Evolutionary conservation across 2,329 filamentous ascomycete species (phyloP), one percentile per base, ranked within the genome.

Genomic region (Zalaria obscura): DNA sequence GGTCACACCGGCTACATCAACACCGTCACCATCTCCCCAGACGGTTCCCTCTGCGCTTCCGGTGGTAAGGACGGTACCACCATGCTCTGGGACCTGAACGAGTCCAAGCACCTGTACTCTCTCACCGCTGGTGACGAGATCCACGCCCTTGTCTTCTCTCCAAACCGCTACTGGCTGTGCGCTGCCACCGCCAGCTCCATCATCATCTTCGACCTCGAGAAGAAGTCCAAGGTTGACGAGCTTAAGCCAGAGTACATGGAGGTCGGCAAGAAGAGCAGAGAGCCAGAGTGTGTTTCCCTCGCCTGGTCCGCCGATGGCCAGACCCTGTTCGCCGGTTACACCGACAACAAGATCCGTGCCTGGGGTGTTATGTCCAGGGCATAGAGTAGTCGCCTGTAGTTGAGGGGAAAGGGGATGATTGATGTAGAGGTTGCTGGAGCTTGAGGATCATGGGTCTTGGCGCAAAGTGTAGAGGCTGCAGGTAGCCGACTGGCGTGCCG

Each of bases 151-250:
- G 91, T 96, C 70, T 98, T 98, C 85, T 96, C 91, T 53, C 91
- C 91, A 65, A 98, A 98, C 86, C 83, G 91, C 70, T 98, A 98
- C 86, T 98, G 91, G 91, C 82, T 98, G 58, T 98, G 91, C 79
- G 91, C 91, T 65, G 91, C 91, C 66, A 98, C 91, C 52, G 78
- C 86, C 65, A 85, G 78, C 73, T 87, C 80, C 78, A 96, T 98
- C 79, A 95, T 95, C 79, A 96, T 98, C 78, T 98, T 98, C 75
- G 91, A 98, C 65, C 80, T 98, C 57, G 91, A 98, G 86, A 98
- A 98, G 88, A 98, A 98, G 88, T 93, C 82, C 83, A 96, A 95
- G 83, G 89, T 96, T 64, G 89, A 96, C 62, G 91, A 96, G 80
- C 81, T 98, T 69, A 95, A 93, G 83, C 89, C 89, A 56, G 91